Evolutionary conservation across 2,329 filamentous ascomycete genomes (phyloP).

Genomic region (Thielaviopsis musarum): DNA sequence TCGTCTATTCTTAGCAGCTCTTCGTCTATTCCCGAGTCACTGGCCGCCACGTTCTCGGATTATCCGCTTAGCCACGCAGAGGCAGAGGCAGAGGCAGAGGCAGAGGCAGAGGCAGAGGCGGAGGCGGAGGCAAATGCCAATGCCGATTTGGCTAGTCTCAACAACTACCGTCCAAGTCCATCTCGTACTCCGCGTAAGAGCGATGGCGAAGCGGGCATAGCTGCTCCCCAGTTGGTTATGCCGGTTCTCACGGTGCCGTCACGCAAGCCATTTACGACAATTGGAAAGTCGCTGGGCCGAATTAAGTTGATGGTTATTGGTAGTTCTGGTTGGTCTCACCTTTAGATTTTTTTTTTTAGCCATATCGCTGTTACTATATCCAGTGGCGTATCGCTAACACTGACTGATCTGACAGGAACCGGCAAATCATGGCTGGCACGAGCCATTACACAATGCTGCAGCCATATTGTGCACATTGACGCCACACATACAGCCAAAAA

Average conservation of each 20-base stretch:
- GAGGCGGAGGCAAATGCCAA: not conserved
- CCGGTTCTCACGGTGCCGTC: conserved; percentile 84
- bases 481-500: conserved; percentile 27
- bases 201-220: not conserved
- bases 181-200: not conserved
- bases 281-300: conserved; percentile 66
- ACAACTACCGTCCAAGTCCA: not conserved
- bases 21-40: conserved; percentile 35
- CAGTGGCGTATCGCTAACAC: not conserved
- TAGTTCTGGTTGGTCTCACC: conserved; percentile 39
- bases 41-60: conserved; percentile 31
- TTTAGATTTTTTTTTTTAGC: no score
- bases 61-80: conserved; percentile 10
- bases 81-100: conserved; percentile 14
- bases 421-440: conserved; percentile 85
- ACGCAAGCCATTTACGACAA: conserved; percentile 75
- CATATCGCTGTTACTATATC: conserved; percentile 5
- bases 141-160: conserved; percentile 20
- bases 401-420: conserved; percentile 34
- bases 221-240: conserved; percentile 71
- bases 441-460: conserved; percentile 69
- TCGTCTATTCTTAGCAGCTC: conserved; percentile 25
- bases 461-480: conserved; percentile 90
- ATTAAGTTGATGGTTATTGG: conserved; percentile 83
- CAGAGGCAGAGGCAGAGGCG: no score